Percentiles rank a stretch among this genome's conserved stretches.
Evolutionary conservation across 2,329 filamentous ascomycete genomes (phyloP).

Genomic region (Aureobasidium sp.): DNA sequence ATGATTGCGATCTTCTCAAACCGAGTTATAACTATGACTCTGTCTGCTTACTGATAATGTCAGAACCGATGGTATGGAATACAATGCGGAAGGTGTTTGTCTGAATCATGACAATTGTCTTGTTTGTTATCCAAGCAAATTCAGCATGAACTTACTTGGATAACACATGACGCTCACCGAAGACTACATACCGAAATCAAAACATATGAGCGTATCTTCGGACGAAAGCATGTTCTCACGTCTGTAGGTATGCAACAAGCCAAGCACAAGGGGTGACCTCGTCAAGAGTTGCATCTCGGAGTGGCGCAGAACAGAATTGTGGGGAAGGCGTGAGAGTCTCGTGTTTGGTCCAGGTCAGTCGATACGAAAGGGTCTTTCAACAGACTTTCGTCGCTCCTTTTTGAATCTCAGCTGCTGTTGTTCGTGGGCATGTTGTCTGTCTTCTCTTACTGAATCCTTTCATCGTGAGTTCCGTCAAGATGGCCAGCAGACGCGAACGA

Average conservation of each 20-base stretch:
- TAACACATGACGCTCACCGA: no score
- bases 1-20: neutral
- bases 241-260: neutral
- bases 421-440: slow-evolving; percentile 4
- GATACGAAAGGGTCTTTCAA: neutral
- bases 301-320: neutral
- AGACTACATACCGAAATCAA: neutral
- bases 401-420: neutral
- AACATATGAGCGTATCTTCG: neutral
- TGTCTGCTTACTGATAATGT: neutral
- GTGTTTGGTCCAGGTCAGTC: neutral
- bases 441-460: neutral
- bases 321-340: neutral
- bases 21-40: neutral
- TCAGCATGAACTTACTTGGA: no score
- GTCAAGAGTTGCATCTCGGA: neutral
- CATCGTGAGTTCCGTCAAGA: neutral
- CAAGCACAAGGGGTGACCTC: neutral
- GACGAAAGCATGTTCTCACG: neutral
- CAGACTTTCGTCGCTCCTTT: neutral
- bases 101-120: slow-evolving; percentile 1
- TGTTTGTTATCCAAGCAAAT: neutral
- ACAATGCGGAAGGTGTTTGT: neutral
- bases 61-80: neutral
- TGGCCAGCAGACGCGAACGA: slow-evolving; percentile 8